phyloP scores from a whole-genome alignment of 345 rosid genomes.

The Gossypioides kirkii region DNA sequence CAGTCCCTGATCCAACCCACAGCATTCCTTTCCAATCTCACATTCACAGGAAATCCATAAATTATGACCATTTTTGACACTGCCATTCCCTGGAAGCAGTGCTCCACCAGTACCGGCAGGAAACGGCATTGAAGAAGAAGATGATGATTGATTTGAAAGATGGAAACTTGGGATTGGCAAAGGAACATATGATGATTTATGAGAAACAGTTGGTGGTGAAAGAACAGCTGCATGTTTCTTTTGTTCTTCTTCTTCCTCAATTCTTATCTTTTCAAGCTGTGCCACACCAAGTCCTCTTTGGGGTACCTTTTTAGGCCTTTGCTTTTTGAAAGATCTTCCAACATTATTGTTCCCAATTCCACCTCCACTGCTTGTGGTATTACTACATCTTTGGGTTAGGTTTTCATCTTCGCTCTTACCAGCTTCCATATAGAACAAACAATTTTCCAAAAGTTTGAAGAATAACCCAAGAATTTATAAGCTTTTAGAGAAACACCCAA shows the following conservation, averaged over 20 bases:
- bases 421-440: conserved; percentile 22
- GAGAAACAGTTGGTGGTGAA: background rate
- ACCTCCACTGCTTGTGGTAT: conserved; percentile 17
- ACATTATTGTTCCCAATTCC: conserved; percentile 10
- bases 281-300: conserved; percentile 74
- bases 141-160: conserved; percentile 22
- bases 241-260: conserved; percentile 44
- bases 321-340: conserved; percentile 32
- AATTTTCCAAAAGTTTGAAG: background rate
- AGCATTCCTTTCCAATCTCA: conserved; percentile 23
- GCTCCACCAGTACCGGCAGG: conserved; percentile 8
- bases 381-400: conserved; percentile 30
- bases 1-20: conserved; percentile 28
- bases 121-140: conserved; percentile 20
- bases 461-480: background rate
- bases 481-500: conserved; percentile 16
- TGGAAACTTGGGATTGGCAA: conserved; percentile 21
- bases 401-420: conserved; percentile 26
- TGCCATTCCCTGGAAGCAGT: background rate
- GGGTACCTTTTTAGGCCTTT: conserved; percentile 45
- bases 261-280: conserved; percentile 53
- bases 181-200: conserved; percentile 13
- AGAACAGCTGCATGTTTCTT: conserved; percentile 28
- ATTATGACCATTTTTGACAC: conserved; percentile 16
- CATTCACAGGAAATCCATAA: conserved; percentile 23